Base-by-base conservation (phyloP, 2,329 filamentous ascomycete genomes). In the Hymenoscyphus fraxineus region DNA sequence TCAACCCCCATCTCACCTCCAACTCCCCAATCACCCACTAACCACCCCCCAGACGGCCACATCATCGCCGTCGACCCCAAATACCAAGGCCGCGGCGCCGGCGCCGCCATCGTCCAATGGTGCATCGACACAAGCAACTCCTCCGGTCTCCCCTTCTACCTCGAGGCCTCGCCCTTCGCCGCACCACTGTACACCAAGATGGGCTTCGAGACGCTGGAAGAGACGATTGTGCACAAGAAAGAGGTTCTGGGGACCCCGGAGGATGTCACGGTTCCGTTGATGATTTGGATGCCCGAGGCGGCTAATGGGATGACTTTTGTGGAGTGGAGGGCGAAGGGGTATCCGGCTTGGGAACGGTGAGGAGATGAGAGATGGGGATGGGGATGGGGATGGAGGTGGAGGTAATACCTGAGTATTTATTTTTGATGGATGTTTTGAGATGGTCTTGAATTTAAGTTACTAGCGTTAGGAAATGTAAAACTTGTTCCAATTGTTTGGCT, bases 21-120 rank as follows among this genome's bases (percentile, higher is more conserved):
- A 22, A 27, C 16, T 22, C 38, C 19, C 5, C 13, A 39, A 60
- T 15, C 15, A 9, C 6, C 12, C 4, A 38, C 15, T 54, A 47
- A 60, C 47, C 13, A 12, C n/a, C 2, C 55, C 3, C 1, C 35
- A 60, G 59, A 60, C n/a, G 27, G 44, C 16, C 59, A 60, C 31
- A 41, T 60, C 40, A 47, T 60, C 31, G 59, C 32, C 3, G 59
- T 60, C 9, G 59, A 60, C 12, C 59, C 59, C 10, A 60, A 51
- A n/a, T n/a, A 60, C 38, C 59, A 60, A 19, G 59, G 59, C 10
- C 59, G 59, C 7, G 54, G 54, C 12, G 59, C 59, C 32, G 59
- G 59, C 12, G 59, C 59, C 13, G 59, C 59, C 3, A 41, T 60
- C 13, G 59, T 60, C 6, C 59, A 60, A 38, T 60, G 59, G 59